Evolutionary conservation across 805 yeast genomes (phyloP).

Genomic region (Priceomyces carsonii): DNA sequence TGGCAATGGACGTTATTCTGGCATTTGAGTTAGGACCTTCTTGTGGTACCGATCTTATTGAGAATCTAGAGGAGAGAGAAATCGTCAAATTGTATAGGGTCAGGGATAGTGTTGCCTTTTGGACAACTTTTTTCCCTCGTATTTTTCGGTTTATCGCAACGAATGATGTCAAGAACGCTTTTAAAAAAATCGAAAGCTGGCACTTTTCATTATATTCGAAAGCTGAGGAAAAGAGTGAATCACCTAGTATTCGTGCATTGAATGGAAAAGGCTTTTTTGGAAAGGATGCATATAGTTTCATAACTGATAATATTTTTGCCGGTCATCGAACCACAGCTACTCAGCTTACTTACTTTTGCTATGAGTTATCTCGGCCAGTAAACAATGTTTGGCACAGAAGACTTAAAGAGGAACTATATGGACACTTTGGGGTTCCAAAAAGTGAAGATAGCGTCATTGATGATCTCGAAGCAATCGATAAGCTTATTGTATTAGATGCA

Average conservation of each 20-base stretch:
- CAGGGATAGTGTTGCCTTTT: constrained; percentile 62
- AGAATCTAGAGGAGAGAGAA: constrained; percentile 36
- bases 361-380: constrained; percentile 56
- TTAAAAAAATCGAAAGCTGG: constrained; percentile 47
- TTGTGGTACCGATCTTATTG: constrained; percentile 46
- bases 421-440: constrained; percentile 30
- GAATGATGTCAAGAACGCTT: constrained; percentile 34
- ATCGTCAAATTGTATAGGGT: constrained; percentile 44
- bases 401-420: constrained; percentile 48
- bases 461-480: constrained; percentile 46
- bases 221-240: constrained; percentile 33
- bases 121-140: constrained; percentile 59
- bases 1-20: constrained; percentile 71
- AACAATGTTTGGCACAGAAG: constrained; percentile 46
- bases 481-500: constrained; percentile 55
- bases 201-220: constrained; percentile 30
- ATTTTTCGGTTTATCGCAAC: constrained; percentile 52
- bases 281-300: constrained; percentile 35
- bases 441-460: constrained; percentile 17
- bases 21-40: constrained; percentile 57
- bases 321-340: constrained; percentile 77
- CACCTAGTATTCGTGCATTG: constrained; percentile 16
- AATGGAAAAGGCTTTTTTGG: constrained; percentile 31
- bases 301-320: constrained; percentile 67
- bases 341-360: constrained; percentile 56